Percentiles rank a stretch among this genome's conserved stretches.
These are phyloP conservation scores for Hypoxylon sp. DNA, from an alignment of 2,329 filamentous ascomycete genomes.

Conservation along the genomic window DNA sequence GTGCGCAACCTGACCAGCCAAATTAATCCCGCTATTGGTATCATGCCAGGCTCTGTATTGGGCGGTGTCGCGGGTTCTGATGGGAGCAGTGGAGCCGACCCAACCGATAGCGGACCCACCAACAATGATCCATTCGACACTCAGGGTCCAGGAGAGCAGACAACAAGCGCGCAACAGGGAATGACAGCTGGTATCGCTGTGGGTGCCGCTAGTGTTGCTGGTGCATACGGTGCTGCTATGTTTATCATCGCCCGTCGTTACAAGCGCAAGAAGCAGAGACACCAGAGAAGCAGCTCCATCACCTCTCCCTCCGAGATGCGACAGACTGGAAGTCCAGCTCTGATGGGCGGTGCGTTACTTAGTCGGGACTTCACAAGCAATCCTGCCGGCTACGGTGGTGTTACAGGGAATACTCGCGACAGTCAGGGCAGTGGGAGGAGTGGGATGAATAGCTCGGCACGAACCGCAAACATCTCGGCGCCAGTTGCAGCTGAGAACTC, in stretches of 20 bases:
- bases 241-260: conserved; percentile 92
- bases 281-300: conserved; percentile 83
- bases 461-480: conserved; percentile 81
- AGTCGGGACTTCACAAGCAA: conserved; percentile 67
- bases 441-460: conserved; percentile 67
- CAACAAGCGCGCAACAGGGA: conserved; percentile 71
- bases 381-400: conserved; percentile 65
- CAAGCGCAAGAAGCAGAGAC: conserved; percentile 84
- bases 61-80: conserved; percentile 59
- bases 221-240: conserved; percentile 94
- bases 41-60: conserved; percentile 64
- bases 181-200: conserved; percentile 80
- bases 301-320: conserved; percentile 70
- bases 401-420: conserved; percentile 62
- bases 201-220: conserved; percentile 82
- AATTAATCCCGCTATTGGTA: conserved; percentile 87
- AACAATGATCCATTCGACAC: conserved; percentile 61
- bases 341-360: conserved; percentile 79
- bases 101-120: conserved; percentile 51
- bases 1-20: conserved; percentile 80
- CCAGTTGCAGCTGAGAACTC: conserved; percentile 96
- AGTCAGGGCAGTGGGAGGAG: conserved; percentile 77
- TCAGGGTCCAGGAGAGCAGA: conserved; percentile 56
- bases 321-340: conserved; percentile 68
- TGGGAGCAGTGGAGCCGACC: conserved; percentile 57